phyloP scores from a whole-genome alignment of 352 stramenopile genomes.

The Globisporangium radiosum region DNA sequence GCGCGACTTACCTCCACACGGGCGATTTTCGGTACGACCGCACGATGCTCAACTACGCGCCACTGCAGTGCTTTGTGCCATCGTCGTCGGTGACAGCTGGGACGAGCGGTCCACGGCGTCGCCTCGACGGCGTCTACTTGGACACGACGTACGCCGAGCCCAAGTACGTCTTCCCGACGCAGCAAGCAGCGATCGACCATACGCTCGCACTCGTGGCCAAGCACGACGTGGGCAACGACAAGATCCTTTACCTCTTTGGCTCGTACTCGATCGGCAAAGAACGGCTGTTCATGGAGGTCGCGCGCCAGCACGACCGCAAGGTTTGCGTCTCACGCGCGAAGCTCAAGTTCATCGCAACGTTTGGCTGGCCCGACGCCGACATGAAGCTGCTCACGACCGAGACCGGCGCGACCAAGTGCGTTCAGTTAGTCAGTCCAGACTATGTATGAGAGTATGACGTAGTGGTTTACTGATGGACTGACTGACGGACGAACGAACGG shows the following conservation, averaged over 20 bases:
- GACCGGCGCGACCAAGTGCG: conserved; percentile 58
- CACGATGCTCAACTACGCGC: conserved; percentile 60
- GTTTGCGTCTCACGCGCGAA: conserved; percentile 78
- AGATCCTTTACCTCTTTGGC: conserved; percentile 92
- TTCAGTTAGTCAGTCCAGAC: not conserved
- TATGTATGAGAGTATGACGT: too few species aligned
- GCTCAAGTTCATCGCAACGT: conserved; percentile 80
- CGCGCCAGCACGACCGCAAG: conserved; percentile 61
- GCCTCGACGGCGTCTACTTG: conserved; percentile 87
- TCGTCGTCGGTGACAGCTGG: conserved; percentile 1
- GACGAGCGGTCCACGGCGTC: conserved; percentile 4
- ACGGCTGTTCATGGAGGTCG: conserved; percentile 92
- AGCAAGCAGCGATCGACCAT: conserved; percentile 66
- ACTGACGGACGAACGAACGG: not conserved
- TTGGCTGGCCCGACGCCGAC: conserved; percentile 73
- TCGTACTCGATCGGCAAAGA: conserved; percentile 98
- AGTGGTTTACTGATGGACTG: too few species aligned
- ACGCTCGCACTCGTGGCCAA: conserved; percentile 55
- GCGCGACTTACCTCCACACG: conserved; percentile 90
- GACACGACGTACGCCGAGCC: conserved; percentile 96
- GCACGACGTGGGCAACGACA: conserved; percentile 38
- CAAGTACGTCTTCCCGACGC: conserved; percentile 92
- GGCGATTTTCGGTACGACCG: conserved; percentile 79
- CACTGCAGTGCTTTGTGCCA: conserved; percentile 41
- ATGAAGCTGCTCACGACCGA: conserved; percentile 88